Evolutionary conservation across 2,329 filamentous ascomycete genomes (phyloP).

Genomic region (Clonostachys solani): DNA sequence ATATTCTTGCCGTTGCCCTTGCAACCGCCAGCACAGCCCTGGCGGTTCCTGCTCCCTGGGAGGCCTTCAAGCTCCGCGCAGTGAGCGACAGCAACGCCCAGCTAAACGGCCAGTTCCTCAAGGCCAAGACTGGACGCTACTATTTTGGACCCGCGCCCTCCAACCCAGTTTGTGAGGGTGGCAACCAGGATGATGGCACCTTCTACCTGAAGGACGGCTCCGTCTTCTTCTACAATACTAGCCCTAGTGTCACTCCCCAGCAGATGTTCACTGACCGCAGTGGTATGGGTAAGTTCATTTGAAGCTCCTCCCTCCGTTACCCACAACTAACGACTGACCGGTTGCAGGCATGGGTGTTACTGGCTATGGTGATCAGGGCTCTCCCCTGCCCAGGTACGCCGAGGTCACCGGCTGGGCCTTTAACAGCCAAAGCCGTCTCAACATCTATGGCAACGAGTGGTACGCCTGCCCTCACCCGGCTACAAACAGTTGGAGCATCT

Average conservation of each 20-base stretch:
- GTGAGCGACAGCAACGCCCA: too few species aligned
- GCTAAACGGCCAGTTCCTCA: too few species aligned
- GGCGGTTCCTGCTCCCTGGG: too few species aligned
- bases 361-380: slow-evolving; percentile 43
- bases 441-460: slow-evolving; percentile 36
- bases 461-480: slow-evolving; percentile 47
- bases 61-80: too few species aligned
- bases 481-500: slow-evolving; percentile 35
- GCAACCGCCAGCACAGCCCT: too few species aligned
- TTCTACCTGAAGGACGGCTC: slow-evolving; percentile 21
- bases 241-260: slow-evolving; percentile 30
- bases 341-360: slow-evolving; percentile 43
- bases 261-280: slow-evolving; percentile 49
- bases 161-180: slow-evolving; percentile 30
- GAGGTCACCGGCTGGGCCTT: slow-evolving; percentile 44
- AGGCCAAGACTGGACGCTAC: too few species aligned
- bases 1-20: too few species aligned
- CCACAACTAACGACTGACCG: slow-evolving; percentile 16
- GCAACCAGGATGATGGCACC: slow-evolving; percentile 3
- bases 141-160: too few species aligned
- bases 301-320: slow-evolving; percentile 32
- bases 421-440: slow-evolving; percentile 28
- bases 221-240: slow-evolving; percentile 38
- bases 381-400: slow-evolving; percentile 28
- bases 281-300: slow-evolving; percentile 45